Percentiles rank a stretch among this genome's conserved stretches.
Conservation (phyloP, 2,329 filamentous ascomycete species). For the Paramyrothecium roridum region DNA sequence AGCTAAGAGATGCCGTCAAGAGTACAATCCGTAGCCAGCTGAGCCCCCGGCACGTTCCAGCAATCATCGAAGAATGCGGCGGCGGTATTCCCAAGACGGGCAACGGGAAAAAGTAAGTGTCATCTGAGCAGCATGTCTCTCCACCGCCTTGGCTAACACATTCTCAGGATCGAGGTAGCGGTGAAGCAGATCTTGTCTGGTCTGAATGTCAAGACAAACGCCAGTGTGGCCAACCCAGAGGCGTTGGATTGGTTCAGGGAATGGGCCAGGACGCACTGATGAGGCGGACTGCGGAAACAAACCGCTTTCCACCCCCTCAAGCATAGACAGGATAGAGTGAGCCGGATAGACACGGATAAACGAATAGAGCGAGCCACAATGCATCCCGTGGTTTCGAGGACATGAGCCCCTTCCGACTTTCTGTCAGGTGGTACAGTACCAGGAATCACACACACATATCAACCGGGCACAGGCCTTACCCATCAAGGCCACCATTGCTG, state of each 20-base stretch:
- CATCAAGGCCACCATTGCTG: too few species aligned
- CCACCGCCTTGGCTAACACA: constrained; percentile 9
- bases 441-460: too few species aligned
- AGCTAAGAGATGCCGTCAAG: constrained; percentile 63
- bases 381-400: not conserved
- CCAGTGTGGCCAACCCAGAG: constrained; percentile 88
- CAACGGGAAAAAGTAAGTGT: constrained; percentile 88
- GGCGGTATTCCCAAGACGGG: constrained; percentile 85
- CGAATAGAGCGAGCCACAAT: not conserved
- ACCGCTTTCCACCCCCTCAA: too few species aligned
- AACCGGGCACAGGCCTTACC: too few species aligned
- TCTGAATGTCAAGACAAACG: constrained; percentile 80
- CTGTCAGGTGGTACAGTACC: too few species aligned
- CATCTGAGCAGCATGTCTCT: not conserved
- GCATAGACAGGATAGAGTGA: not conserved
- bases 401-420: too few species aligned
- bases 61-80: constrained; percentile 72
- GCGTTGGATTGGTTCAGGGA: constrained; percentile 83
- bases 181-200: constrained; percentile 96
- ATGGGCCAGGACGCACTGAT: constrained; percentile 62
- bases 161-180: constrained; percentile 76
- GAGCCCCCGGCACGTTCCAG: constrained; percentile 86
- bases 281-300: not conserved
- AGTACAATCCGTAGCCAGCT: constrained; percentile 70
- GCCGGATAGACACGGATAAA: not conserved